A percentile compares a stretch with the other conserved stretches of the same genome.
Conservation (phyloP, 2,329 filamentous ascomycete genomes). For the Alternaria ethzedia region DNA sequence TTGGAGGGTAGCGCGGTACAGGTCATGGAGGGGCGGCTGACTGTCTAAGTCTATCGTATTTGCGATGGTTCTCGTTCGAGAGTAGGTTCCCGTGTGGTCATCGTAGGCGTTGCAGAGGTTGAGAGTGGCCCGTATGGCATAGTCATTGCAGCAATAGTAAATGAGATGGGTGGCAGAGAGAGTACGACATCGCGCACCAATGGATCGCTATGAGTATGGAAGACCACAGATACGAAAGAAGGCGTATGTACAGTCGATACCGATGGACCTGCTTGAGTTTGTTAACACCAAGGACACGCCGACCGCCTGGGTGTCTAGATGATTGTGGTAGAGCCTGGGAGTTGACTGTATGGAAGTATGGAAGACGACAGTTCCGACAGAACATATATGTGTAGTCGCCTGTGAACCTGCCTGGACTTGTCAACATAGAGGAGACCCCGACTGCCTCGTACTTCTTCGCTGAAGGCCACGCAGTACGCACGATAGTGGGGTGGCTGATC, state of each 20-base stretch:
- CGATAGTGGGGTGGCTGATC: not conserved
- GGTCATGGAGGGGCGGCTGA: constrained; percentile 46
- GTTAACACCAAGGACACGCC: not conserved
- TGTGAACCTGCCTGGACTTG: not conserved
- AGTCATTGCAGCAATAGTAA: not conserved
- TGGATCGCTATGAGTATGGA: not conserved
- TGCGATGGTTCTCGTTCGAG: not conserved
- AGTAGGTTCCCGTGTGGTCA: not conserved
- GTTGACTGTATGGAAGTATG: not conserved
- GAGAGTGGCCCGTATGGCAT: not conserved
- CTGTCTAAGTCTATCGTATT: constrained; percentile 17
- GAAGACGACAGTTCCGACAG: not conserved
- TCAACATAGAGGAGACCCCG: not conserved
- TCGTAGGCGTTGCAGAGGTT: not conserved
- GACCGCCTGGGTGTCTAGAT: not conserved
- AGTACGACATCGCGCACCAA: not conserved
- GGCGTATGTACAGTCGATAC: not conserved
- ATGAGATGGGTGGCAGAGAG: not conserved
- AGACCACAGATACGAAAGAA: not conserved
- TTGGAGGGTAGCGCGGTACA: constrained; percentile 53
- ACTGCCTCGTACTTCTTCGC: not conserved
- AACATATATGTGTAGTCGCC: not conserved
- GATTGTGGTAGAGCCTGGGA: not conserved
- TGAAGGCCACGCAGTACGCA: not conserved
- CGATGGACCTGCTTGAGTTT: not conserved